These are phyloP conservation scores for Mrakia hoshinonis DNA, from an alignment of 768 basidiomycete species.

Conservation along the genomic window DNA sequence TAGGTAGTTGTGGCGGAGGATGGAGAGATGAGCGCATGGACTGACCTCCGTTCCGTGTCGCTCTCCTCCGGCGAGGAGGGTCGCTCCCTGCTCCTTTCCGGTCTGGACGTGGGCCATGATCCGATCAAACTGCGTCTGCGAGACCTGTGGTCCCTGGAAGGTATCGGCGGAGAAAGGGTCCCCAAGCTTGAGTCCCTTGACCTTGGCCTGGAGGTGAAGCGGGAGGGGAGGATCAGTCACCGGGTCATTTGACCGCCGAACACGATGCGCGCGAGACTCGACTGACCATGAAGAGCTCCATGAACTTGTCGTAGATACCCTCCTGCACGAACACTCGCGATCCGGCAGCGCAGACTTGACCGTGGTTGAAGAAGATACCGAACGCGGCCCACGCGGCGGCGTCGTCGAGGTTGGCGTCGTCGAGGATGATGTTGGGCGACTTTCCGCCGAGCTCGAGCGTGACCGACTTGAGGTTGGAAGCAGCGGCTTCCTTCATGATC, in stretches of 20 bases:
- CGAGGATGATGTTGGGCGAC: conserved; percentile 28
- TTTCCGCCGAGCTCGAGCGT: conserved; percentile 34
- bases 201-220: no score
- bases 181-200: conserved; percentile 52
- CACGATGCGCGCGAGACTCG: no score
- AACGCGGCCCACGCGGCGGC: conserved; percentile 22
- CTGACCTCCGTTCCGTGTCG: conserved; percentile 49
- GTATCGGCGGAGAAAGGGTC: conserved; percentile 57
- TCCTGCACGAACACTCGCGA: conserved; percentile 30
- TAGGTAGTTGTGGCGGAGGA: no score
- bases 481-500: conserved; percentile 33
- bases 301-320: conserved; percentile 20
- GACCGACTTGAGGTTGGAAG: conserved; percentile 35
- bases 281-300: conserved; percentile 24
- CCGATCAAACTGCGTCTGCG: conserved; percentile 43
- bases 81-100: conserved; percentile 58
- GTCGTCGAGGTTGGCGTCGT: conserved; percentile 29
- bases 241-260: no score
- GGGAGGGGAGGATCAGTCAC: no score
- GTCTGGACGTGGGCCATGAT: conserved; percentile 68
- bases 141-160: conserved; percentile 65
- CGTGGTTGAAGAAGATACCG: conserved; percentile 11
- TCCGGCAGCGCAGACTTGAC: conserved; percentile 30
- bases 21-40: no score
- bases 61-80: conserved; percentile 57